These are phyloP conservation scores for Artemisia tridentata DNA, from an alignment of 129 eudicot genomes.

Conservation along the genomic window DNA sequence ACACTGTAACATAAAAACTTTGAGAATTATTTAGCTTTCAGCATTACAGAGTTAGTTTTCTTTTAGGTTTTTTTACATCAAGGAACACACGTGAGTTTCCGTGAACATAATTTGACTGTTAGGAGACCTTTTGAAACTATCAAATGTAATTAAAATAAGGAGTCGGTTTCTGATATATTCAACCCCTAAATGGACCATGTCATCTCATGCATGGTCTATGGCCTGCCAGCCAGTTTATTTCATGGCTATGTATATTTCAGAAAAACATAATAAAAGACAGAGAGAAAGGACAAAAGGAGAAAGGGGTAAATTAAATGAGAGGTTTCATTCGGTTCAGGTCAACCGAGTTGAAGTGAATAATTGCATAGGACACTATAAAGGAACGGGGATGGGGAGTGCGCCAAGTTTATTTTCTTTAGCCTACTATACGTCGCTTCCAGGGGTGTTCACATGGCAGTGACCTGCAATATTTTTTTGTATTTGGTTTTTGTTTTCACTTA, in stretches of 20 bases:
- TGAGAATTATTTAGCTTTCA: no score
- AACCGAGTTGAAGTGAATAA: background rate
- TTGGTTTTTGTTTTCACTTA: background rate
- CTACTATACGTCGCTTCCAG: background rate
- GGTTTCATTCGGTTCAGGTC: background rate
- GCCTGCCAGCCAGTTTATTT: background rate
- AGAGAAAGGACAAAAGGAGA: background rate
- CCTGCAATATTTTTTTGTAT: background rate
- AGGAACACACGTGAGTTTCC: background rate
- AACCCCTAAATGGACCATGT: slow-evolving; percentile 9
- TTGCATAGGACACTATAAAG: background rate
- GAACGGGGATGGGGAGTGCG: background rate
- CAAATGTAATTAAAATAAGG: background rate
- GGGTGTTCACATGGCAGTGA: no score
- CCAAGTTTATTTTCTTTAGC: background rate
- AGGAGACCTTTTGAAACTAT: background rate
- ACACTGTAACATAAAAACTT: no score
- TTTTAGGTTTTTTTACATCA: background rate
- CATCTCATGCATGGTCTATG: background rate
- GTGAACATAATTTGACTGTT: background rate
- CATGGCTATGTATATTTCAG: slow-evolving; percentile 5
- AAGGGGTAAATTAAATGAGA: slow-evolving; percentile 1
- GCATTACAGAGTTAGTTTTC: background rate
- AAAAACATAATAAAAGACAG: background rate
- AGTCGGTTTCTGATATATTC: background rate